Evolutionary conservation across 352 stramenopile genomes (phyloP), one percentile per base, ranked within the genome.

Genomic region (Pythium dissimile): DNA sequence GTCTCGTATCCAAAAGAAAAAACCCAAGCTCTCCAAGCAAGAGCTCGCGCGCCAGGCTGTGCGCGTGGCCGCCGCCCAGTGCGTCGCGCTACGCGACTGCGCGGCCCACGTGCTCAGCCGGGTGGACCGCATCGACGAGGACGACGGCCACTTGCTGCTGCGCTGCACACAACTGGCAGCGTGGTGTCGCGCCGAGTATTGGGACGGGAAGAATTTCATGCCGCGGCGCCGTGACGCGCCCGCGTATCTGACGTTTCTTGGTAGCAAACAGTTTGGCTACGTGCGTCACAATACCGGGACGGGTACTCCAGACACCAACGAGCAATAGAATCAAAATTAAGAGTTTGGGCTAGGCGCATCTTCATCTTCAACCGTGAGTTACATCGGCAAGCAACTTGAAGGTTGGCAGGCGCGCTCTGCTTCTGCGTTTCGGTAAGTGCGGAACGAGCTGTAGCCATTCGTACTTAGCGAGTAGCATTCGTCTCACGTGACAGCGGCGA

Each of bases 191-290:
- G 64, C 41, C n/a, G 54, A 54, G 6, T 95, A 95, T 54, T 95
- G 85, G 85, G 74, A 95, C 59, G 83, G 83, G 38, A 82, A 85
- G 48, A 86, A 84, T 44, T 93, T 95, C 47, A 76, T 87, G 39
- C 71, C 82, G 5, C 66, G 63, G 46, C 39, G 56, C 7, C 24
- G 49, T 5, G 54, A 58, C 2, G 26, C 68, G 1, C 60, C 62
- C 5, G 73, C 82, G 20, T 93, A 84, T 50, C 62, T 95, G 42
- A 89, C 85, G n/a, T 95, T 95, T 47, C 68, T 95, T 4, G 85
- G 85, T 18, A 92, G 79, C 51, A 84, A 92, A 69, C 45, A 65
- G 20, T 93, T 95, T 65, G 83, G 73, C 11, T 83, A 86, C 64
- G 80, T 93, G 12, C 46, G 48, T 10, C n/a, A n/a, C n/a, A n/a